Evolutionary conservation across 495 filamentous ascomycete genomes (phyloP).

Genomic region (Rostrohypoxylon terebratum): DNA sequence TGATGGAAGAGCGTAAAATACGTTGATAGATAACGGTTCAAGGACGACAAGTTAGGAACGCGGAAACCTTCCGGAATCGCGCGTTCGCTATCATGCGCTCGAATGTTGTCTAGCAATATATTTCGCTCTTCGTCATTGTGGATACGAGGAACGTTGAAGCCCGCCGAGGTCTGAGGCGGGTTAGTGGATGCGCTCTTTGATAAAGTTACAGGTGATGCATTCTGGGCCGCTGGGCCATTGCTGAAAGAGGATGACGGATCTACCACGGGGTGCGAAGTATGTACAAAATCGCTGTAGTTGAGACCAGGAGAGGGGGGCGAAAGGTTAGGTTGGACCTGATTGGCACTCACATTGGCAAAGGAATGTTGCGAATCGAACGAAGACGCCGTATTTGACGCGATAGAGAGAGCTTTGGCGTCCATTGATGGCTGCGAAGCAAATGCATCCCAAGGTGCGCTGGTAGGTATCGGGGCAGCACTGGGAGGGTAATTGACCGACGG

Average conservation of each 20-base stretch:
- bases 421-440: slow-evolving; percentile 73
- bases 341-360: slow-evolving; percentile 66
- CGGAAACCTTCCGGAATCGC: slow-evolving; percentile 91
- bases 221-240: slow-evolving; percentile 72
- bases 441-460: slow-evolving; percentile 75
- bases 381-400: slow-evolving; percentile 70
- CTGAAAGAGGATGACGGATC: slow-evolving; percentile 76
- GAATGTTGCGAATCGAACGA: slow-evolving; percentile 74
- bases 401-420: slow-evolving; percentile 76
- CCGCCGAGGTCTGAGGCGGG: slow-evolving; percentile 67
- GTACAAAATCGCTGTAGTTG: slow-evolving; percentile 69
- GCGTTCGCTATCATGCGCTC: slow-evolving; percentile 78
- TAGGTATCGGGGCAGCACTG: slow-evolving; percentile 82
- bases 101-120: slow-evolving; percentile 86
- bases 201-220: slow-evolving; percentile 74
- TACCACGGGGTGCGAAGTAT: slow-evolving; percentile 74
- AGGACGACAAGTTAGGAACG: slow-evolving; percentile 76
- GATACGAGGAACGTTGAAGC: slow-evolving; percentile 76
- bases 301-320: slow-evolving; percentile 76
- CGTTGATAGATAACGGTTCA: slow-evolving; percentile 92
- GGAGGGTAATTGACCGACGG: slow-evolving; percentile 75
- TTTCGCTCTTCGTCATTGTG: slow-evolving; percentile 82
- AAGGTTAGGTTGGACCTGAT: slow-evolving; percentile 67
- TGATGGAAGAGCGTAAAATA: slow-evolving; percentile 99
- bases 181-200: slow-evolving; percentile 47